A percentile compares a stretch with the other conserved stretches of the same genome.
These are phyloP conservation scores for Pseudoneurospora amorphoporcata DNA, from an alignment of 495 filamentous ascomycete species.

Conservation along the genomic window DNA sequence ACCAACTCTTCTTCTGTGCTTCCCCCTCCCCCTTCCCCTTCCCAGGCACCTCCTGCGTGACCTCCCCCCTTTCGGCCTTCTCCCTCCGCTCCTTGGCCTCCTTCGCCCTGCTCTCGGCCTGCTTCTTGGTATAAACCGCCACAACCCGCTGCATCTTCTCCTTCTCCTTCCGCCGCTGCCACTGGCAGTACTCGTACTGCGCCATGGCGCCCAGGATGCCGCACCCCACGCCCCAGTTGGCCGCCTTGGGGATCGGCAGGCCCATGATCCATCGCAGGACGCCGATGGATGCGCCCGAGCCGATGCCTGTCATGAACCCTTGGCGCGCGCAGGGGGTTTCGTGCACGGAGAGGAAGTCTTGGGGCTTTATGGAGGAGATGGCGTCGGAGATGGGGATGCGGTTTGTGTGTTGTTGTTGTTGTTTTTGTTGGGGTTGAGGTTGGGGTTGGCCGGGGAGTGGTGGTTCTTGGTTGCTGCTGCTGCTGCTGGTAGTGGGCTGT, in stretches of 20 bases:
- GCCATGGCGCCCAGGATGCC: slow-evolving; percentile 53
- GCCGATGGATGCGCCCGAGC: slow-evolving; percentile 62
- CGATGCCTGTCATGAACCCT: slow-evolving; percentile 72
- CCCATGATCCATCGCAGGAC: slow-evolving; percentile 61
- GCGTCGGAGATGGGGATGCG: slow-evolving; percentile 51
- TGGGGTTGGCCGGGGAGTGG: not conserved
- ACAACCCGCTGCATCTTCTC: slow-evolving; percentile 70
- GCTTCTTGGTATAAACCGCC: slow-evolving; percentile 67
- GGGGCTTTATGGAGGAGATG: slow-evolving; percentile 50
- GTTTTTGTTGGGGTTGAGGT: not conserved
- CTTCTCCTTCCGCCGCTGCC: slow-evolving; percentile 56
- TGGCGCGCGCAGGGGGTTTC: slow-evolving; percentile 77
- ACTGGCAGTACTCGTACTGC: slow-evolving; percentile 75
- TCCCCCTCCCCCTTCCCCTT: slow-evolving; percentile 18
- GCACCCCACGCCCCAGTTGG: slow-evolving; percentile 75
- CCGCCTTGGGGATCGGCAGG: slow-evolving; percentile 43
- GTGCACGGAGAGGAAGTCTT: slow-evolving; percentile 65
- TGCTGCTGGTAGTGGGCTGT: not conserved
- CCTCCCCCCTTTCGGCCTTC: slow-evolving; percentile 42
- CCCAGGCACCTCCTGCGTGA: slow-evolving; percentile 18
- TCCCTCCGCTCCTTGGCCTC: slow-evolving; percentile 33
- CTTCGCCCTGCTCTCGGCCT: slow-evolving; percentile 40
- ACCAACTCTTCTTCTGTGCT: slow-evolving; percentile 29
- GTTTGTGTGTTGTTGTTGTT: slow-evolving; percentile 22
- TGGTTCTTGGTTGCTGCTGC: not conserved